These are phyloP conservation scores for Phytophthora pinifolia DNA, from an alignment of 352 stramenopile genomes.

Conservation along the genomic window DNA sequence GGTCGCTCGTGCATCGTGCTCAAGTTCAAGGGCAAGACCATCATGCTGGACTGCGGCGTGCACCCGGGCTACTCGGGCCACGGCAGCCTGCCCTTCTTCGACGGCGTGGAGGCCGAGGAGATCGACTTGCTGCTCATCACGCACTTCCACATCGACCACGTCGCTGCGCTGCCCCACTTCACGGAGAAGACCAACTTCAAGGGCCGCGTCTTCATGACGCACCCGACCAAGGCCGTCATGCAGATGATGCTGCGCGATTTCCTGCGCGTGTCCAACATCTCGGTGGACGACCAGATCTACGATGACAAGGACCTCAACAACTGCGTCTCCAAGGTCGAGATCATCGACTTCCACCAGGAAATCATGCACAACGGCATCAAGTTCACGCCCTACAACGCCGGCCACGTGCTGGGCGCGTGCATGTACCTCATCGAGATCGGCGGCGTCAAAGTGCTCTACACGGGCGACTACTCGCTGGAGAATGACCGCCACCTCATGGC, in stretches of 20 bases:
- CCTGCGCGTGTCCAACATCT: constrained; percentile 93
- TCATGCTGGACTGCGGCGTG: constrained; percentile 94
- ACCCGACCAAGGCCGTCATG: constrained; percentile 99
- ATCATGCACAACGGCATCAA: constrained; percentile 97
- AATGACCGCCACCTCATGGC: constrained; percentile 99
- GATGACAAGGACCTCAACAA: constrained; percentile 95
- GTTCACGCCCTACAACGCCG: constrained; percentile 98
- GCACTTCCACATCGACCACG: constrained; percentile 99
- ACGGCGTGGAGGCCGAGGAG: constrained; percentile 94
- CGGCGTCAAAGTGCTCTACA: constrained; percentile 97
- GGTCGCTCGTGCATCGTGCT: constrained; percentile 99
- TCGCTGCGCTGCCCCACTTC: constrained; percentile 98
- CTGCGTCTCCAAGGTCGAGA: constrained; percentile 97
- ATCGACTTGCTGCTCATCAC: constrained; percentile 98
- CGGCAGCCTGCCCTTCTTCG: constrained; percentile 98
- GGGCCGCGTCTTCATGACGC: constrained; percentile 99
- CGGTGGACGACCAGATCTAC: constrained; percentile 93
- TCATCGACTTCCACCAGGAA: constrained; percentile 98
- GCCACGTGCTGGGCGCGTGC: constrained; percentile 98
- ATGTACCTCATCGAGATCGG: constrained; percentile 99
- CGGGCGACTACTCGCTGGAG: constrained; percentile 97
- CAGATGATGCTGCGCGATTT: constrained; percentile 98
- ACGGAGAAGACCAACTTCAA: constrained; percentile 99
- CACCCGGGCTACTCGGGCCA: constrained; percentile 95
- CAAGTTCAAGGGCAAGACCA: constrained; percentile 98